Percentiles rank a stretch among this genome's conserved stretches.
Evolutionary conservation across 371 early-diverging fungal genomes (phyloP).

Genomic region (Phascolomyces articulosus): DNA sequence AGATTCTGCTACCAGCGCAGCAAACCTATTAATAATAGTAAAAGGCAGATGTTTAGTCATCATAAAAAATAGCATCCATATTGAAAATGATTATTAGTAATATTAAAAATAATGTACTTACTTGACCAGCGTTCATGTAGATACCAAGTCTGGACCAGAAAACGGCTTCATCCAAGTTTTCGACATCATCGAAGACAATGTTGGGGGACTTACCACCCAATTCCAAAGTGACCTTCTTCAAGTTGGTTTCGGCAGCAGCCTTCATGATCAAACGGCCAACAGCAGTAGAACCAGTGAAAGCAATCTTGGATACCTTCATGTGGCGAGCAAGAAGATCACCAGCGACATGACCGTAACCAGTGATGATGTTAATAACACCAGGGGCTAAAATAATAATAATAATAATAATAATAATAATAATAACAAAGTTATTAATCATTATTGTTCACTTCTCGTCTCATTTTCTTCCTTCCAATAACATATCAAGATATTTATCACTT

Average conservation of each 20-base stretch:
- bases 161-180: slow-evolving; percentile 78
- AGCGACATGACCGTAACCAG: slow-evolving; percentile 49
- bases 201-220: slow-evolving; percentile 90
- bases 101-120: slow-evolving; percentile 10
- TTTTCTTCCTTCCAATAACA: no score
- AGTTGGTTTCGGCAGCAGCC: slow-evolving; percentile 65
- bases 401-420: not conserved
- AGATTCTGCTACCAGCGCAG: slow-evolving; percentile 84
- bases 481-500: not conserved
- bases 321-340: slow-evolving; percentile 44
- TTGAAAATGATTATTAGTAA: no score
- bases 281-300: slow-evolving; percentile 68
- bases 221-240: slow-evolving; percentile 83
- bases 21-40: not conserved
- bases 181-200: slow-evolving; percentile 87
- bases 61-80: no score
- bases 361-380: slow-evolving; percentile 80
- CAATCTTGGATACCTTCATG: slow-evolving; percentile 57
- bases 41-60: no score
- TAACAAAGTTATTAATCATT: not conserved
- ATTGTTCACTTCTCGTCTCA: no score
- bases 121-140: slow-evolving; percentile 85
- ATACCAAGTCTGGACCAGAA: slow-evolving; percentile 71
- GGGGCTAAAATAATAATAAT: slow-evolving; percentile 19
- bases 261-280: slow-evolving; percentile 61